phyloP scores from a whole-genome alignment of 495 filamentous ascomycete species.

The Penicillium flavigenum region DNA sequence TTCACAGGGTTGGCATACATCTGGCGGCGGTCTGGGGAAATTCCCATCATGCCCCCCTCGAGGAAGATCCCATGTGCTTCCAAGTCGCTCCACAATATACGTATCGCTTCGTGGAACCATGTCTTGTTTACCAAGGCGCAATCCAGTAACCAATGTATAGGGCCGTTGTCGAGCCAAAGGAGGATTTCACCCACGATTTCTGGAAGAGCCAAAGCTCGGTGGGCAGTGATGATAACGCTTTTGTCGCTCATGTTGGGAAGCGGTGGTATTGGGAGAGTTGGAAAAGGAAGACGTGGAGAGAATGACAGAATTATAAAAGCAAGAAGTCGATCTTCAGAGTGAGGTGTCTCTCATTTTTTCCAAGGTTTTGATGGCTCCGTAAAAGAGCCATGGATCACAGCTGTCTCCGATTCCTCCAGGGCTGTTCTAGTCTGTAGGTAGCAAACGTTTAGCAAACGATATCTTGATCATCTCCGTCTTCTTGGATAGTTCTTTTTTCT shows the following conservation, averaged over 20 bases:
- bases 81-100: too few species aligned
- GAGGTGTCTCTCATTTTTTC: too few species aligned
- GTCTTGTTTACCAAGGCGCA: neutral
- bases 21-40: too few species aligned
- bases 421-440: neutral
- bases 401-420: neutral
- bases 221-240: neutral
- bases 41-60: too few species aligned
- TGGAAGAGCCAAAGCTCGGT: neutral
- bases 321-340: neutral
- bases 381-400: neutral
- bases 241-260: neutral
- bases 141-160: neutral
- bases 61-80: too few species aligned
- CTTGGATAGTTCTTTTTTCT: neutral
- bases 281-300: neutral
- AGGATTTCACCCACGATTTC: neutral
- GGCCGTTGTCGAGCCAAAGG: neutral
- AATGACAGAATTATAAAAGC: neutral
- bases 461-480: neutral
- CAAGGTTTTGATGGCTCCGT: neutral
- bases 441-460: neutral
- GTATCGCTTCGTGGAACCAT: too few species aligned
- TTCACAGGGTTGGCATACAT: too few species aligned
- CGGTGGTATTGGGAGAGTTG: neutral